Percentiles rank a stretch among this genome's conserved stretches.
phyloP scores from a whole-genome alignment of 192 early-diverging fungal genomes.

The Podila epicladia region DNA sequence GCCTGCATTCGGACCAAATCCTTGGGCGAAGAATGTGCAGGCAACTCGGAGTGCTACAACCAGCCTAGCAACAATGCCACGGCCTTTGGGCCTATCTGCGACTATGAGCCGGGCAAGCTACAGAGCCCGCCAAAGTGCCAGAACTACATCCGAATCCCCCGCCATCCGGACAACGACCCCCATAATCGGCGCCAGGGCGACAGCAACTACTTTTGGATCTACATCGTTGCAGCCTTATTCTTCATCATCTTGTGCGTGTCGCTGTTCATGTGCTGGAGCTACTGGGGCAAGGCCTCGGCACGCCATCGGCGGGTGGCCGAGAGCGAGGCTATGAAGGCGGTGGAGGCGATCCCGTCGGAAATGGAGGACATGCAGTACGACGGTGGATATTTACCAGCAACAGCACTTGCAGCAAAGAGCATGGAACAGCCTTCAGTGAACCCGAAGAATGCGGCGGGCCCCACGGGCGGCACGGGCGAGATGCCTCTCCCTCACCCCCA shows the following conservation, averaged over 20 bases:
- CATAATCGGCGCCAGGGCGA: no score
- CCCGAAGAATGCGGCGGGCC: no score
- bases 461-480: no score
- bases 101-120: conserved; percentile 2
- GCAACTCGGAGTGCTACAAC: conserved; percentile 11
- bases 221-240: not conserved
- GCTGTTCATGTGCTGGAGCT: not conserved
- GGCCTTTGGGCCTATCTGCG: not conserved
- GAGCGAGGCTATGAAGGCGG: no score
- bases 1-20: not conserved
- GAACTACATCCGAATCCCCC: not conserved
- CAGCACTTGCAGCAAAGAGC: not conserved
- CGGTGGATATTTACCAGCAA: not conserved
- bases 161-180: not conserved
- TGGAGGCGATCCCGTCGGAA: not conserved
- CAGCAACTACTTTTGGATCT: not conserved
- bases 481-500: no score
- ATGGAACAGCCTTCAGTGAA: not conserved
- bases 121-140: conserved; percentile 1
- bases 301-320: not conserved
- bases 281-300: not conserved
- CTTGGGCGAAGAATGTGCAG: not conserved
- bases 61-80: not conserved
- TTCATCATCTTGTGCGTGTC: not conserved
- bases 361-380: not conserved